A percentile compares a stretch with the other conserved stretches of the same genome.
phyloP scores from a whole-genome alignment of 768 basidiomycete genomes.

The Tulasnella calospora region DNA sequence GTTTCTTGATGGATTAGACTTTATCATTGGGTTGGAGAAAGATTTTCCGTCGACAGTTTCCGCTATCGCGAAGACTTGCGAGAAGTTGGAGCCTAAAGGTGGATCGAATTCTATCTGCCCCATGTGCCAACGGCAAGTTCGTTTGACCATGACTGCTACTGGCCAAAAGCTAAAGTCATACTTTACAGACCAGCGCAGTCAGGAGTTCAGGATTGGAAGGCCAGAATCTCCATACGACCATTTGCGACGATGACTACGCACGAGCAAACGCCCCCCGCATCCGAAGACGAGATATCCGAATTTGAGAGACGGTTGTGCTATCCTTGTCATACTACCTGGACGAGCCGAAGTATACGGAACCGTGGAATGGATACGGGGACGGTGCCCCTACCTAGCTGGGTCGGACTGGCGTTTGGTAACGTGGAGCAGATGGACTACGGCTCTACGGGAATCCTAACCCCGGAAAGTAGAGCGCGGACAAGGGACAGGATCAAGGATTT shows the following conservation, averaged over 20 bases:
- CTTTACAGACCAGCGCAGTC: conserved; percentile 54
- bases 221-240: conserved; percentile 57
- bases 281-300: conserved; percentile 37
- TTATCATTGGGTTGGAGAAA: conserved; percentile 71
- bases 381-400: neutral
- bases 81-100: conserved; percentile 66
- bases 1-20: conserved; percentile 46
- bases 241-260: conserved; percentile 41
- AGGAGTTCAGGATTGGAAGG: conserved; percentile 68
- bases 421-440: neutral
- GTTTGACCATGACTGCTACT: neutral
- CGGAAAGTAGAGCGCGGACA: conserved; percentile 6
- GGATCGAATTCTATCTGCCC: conserved; percentile 48
- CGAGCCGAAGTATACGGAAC: conserved; percentile 40
- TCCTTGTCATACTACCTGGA: conserved; percentile 56
- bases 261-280: conserved; percentile 30
- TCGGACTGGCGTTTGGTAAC: neutral
- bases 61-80: conserved; percentile 73
- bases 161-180: neutral
- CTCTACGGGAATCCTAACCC: neutral
- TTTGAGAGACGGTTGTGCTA: conserved; percentile 48
- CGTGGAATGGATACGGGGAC: neutral
- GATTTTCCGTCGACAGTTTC: conserved; percentile 86
- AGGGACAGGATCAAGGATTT: conserved; percentile 28
- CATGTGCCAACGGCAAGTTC: conserved; percentile 60